Percentiles rank a stretch among this genome's conserved stretches.
Conservation (phyloP, 2,329 filamentous ascomycete genomes). For the Teratosphaeriaceae sp. region DNA sequence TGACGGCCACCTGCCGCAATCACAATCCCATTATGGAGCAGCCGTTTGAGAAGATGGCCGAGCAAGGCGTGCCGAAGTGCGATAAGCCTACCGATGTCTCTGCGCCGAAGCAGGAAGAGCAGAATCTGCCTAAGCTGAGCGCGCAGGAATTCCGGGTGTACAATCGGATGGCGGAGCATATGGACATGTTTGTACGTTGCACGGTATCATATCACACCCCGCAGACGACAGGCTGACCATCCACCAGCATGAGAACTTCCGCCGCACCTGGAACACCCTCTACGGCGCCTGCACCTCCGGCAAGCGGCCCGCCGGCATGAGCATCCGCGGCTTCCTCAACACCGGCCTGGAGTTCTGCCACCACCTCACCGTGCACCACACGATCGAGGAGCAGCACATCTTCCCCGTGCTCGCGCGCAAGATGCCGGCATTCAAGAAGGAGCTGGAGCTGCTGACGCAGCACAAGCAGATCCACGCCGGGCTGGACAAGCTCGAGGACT, state of each 20-base stretch:
- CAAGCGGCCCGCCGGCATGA: constrained; percentile 57
- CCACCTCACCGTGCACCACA: constrained; percentile 69
- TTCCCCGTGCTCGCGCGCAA: constrained; percentile 70
- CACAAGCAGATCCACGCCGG: constrained; percentile 71
- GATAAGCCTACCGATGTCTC: constrained; percentile 14
- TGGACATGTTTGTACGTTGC: constrained; percentile 61
- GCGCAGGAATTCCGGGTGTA: constrained; percentile 61
- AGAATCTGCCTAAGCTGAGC: constrained; percentile 55
- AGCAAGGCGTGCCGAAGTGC: constrained; percentile 17
- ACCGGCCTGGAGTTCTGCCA: constrained; percentile 63
- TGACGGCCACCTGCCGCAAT: constrained; percentile 6
- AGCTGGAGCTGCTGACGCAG: constrained; percentile 63
- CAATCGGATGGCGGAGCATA: constrained; percentile 66
- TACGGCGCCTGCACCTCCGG: constrained; percentile 56
- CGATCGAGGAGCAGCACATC: constrained; percentile 73
- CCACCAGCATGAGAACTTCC: constrained; percentile 73
- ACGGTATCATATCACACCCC: too few relatives aligned
- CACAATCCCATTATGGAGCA: constrained; percentile 15
- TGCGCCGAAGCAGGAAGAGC: constrained; percentile 20
- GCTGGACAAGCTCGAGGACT: constrained; percentile 29
- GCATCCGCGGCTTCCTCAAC: constrained; percentile 61
- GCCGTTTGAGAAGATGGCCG: constrained; percentile 21
- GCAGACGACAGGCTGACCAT: too few relatives aligned
- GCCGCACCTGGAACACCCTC: constrained; percentile 63
- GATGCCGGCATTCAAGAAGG: constrained; percentile 69